Conservation (phyloP, 352 stramenopile genomes). For the Discostella stelligera region DNA sequence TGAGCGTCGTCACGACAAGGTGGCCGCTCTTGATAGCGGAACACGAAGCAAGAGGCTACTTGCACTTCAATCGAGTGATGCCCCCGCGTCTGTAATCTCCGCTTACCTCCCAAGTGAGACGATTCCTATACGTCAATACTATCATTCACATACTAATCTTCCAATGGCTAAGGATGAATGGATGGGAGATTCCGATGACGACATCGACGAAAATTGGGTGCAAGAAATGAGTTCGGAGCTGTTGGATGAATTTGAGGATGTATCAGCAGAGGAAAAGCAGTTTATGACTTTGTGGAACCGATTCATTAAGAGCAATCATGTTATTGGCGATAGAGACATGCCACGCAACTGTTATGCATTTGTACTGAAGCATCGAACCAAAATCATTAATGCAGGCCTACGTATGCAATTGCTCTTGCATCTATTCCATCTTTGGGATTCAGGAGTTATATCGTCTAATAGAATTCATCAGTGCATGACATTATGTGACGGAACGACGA, state of each 20-base stretch:
- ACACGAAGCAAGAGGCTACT: conserved; percentile 21
- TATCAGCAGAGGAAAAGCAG: conserved; percentile 49
- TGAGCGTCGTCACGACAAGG: conserved; percentile 13
- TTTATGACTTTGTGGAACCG: conserved; percentile 66
- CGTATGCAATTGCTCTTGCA: conserved; percentile 54
- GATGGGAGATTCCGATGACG: conserved; percentile 33
- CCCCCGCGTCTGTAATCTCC: conserved; percentile 22
- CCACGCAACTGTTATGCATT: conserved; percentile 44
- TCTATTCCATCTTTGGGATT: conserved; percentile 61
- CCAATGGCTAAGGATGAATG: conserved; percentile 30
- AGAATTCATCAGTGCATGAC: conserved; percentile 33
- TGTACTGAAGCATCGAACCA: conserved; percentile 28
- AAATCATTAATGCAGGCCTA: conserved; percentile 34
- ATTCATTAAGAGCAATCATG: conserved; percentile 46
- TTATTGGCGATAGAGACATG: conserved; percentile 52
- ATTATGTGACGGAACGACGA: conserved; percentile 8
- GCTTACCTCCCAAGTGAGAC: conserved; percentile 23
- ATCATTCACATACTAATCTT: conserved; percentile 44
- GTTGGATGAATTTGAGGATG: conserved; percentile 62
- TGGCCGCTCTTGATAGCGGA: conserved; percentile 10
- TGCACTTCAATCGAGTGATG: conserved; percentile 18
- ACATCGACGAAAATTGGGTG: conserved; percentile 43
- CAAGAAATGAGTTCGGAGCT: conserved; percentile 39
- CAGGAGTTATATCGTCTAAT: conserved; percentile 34
- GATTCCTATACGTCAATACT: conserved; percentile 47